Conservation (phyloP, 768 basidiomycete genomes). For the Stropharia rugosoannulata region DNA sequence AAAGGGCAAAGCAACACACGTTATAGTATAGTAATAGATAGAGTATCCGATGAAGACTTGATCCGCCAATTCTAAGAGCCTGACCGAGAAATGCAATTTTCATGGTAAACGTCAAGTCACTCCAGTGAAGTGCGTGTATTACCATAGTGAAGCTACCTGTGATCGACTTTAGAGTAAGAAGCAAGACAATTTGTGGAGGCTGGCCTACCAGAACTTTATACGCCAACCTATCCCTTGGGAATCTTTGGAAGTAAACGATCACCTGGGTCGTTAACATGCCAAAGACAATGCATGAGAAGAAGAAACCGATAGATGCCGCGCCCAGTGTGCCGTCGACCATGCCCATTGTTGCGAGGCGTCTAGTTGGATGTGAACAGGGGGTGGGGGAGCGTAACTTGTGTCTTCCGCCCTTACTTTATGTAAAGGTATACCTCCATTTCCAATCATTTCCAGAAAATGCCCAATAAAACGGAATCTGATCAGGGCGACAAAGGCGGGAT, state of each 20-base stretch:
- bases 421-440: no score
- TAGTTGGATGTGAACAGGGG: no score
- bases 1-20: slow-evolving; percentile 34
- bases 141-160: slow-evolving; percentile 32
- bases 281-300: slow-evolving; percentile 36
- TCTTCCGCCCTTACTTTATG: no score
- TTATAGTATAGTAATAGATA: slow-evolving; percentile 54
- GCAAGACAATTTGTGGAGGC: background rate
- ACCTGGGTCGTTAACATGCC: slow-evolving; percentile 38
- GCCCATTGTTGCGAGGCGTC: slow-evolving; percentile 2
- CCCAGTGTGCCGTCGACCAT: slow-evolving; percentile 38
- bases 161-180: background rate
- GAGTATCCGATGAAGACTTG: slow-evolving; percentile 51
- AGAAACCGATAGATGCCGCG: slow-evolving; percentile 38
- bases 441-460: no score
- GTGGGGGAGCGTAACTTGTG: no score
- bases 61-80: slow-evolving; percentile 46
- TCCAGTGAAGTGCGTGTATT: background rate
- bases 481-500: no score
- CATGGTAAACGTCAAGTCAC: no score
- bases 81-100: slow-evolving; percentile 13
- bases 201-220: slow-evolving; percentile 34
- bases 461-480: no score
- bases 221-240: slow-evolving; percentile 30
- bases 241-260: slow-evolving; percentile 36